Percentiles rank a stretch among this genome's conserved stretches.
Evolutionary conservation across 805 yeast species (phyloP).

Genomic region (Candida lessepsii): DNA sequence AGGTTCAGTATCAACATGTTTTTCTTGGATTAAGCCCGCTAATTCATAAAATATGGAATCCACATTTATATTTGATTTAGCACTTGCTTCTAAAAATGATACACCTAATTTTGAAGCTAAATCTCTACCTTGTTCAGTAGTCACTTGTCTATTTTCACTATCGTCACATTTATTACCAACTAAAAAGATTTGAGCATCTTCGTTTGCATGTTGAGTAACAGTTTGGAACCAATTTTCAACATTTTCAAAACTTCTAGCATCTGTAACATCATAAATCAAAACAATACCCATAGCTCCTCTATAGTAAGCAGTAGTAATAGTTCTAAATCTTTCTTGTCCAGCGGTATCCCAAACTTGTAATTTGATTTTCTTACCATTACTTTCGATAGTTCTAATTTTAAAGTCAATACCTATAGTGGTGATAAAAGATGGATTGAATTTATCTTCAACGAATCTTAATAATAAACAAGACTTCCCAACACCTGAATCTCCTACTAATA

Average conservation of each 20-base stretch:
- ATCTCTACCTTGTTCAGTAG: conserved; percentile 86
- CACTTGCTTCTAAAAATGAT: conserved; percentile 94
- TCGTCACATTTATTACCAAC: conserved; percentile 97
- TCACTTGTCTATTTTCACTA: conserved; percentile 79
- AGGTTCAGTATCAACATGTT: conserved; percentile 49
- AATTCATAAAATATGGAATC: conserved; percentile 88
- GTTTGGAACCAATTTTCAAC: conserved; percentile 95
- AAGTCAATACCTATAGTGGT: conserved; percentile 98
- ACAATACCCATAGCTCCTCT: conserved; percentile 89
- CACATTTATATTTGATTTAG: conserved; percentile 89
- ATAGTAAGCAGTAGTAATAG: conserved; percentile 90
- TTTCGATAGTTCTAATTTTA: conserved; percentile 92
- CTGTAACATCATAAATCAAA: conserved; percentile 80
- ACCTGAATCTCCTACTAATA: conserved; percentile 90
- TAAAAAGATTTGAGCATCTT: conserved; percentile 88
- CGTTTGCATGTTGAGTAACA: conserved; percentile 94
- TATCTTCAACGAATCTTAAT: conserved; percentile 92
- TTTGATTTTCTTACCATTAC: conserved; percentile 89
- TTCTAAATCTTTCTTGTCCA: conserved; percentile 94
- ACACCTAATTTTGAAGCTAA: conserved; percentile 83
- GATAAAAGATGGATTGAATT: conserved; percentile 93
- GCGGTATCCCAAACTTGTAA: conserved; percentile 98
- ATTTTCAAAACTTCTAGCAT: conserved; percentile 87
- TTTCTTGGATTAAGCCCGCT: conserved; percentile 83
- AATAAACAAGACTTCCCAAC: conserved; percentile 89